Evolutionary conservation across 2,329 filamentous ascomycete genomes (phyloP), one percentile per base, ranked within the genome.

Genomic region (Gnomoniopsis sp.): DNA sequence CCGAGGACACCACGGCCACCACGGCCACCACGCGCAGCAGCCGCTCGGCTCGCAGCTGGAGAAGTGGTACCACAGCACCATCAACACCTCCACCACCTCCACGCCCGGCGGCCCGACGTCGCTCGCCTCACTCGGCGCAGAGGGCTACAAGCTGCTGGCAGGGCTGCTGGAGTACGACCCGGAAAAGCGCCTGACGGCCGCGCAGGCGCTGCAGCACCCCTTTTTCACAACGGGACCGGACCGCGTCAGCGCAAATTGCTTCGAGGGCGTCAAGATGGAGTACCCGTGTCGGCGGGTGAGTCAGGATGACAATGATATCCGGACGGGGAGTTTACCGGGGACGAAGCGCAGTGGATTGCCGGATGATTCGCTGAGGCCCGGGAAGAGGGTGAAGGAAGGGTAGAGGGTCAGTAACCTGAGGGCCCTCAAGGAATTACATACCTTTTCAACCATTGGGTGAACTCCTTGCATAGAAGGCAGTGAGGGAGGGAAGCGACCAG

Each of bases 271-370:
- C 54, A 91, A 91, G 73, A 86, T 86, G 63, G 91, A 95, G 68
- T 99, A 99, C 72, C 95, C 95, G 0, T 87, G 92, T 68, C 83
- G 95, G 8, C 85, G 93, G 51, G 93, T 99, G 44, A 96, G 89
- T 66, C 88, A 96, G 67, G 95, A 99, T 68, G 92, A 97, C 70
- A 96, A 96, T 67, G 95, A 98, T 72, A 97, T 98, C 58, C 82
- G 91, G n/a, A 93, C 90, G 0, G 88, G 88, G 47, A 96, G 91
- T 71, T 74, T 97, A 38, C 91, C 93, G 0, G 95, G 93, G 0
- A 96, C 93, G 0, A 98, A 98, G 77, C 80, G 93, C 60, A 93
- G 89, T 64, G 93, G 90, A 0, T 70, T 96, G 44, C 89, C 89
- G 0, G 93, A 98, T 68, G 93, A 97, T 54, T 77, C 78, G 19